Conservation (phyloP, 1,284 basidiomycete genomes). For the Pterula multifida region DNA sequence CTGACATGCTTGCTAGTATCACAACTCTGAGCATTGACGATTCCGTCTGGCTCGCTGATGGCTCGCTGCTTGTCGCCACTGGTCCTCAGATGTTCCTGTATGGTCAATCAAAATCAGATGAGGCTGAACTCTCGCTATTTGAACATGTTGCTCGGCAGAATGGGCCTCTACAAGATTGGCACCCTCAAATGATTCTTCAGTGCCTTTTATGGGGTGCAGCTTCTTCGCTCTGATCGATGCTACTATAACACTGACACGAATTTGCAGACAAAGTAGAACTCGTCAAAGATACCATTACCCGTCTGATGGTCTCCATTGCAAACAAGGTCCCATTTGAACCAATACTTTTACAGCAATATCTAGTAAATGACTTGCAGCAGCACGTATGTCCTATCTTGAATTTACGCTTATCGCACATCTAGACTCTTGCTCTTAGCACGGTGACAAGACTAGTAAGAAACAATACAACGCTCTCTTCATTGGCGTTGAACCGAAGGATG, state of each 20-base stretch:
- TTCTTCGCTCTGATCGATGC: constrained; percentile 12
- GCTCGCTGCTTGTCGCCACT: constrained; percentile 64
- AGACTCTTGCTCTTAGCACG: no score
- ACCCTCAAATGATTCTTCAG: constrained; percentile 87
- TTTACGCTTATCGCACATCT: no score
- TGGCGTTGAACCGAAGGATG: constrained; percentile 20
- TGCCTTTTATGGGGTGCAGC: constrained; percentile 76
- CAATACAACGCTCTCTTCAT: constrained; percentile 36
- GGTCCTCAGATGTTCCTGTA: constrained; percentile 73
- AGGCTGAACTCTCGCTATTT: constrained; percentile 34
- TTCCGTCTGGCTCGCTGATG: constrained; percentile 79
- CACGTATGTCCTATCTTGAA: no score
- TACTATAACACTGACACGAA: constrained; percentile 5
- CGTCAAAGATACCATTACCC: constrained; percentile 71
- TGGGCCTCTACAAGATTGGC: constrained; percentile 78
- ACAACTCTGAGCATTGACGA: constrained; percentile 72
- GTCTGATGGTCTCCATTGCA: constrained; percentile 37
- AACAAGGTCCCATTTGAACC: background rate
- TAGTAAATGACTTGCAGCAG: constrained; percentile 15
- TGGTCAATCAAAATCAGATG: constrained; percentile 25
- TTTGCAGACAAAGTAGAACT: constrained; percentile 65
- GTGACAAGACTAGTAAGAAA: constrained; percentile 20
- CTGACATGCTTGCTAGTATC: constrained; percentile 31
- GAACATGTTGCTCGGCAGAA: constrained; percentile 74
- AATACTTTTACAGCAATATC: constrained; percentile 45